A percentile compares a stretch with the other conserved stretches of the same genome.
Conservation (phyloP, 176 grass and related monocot genomes). For the Eremochloa ophiuroides region DNA sequence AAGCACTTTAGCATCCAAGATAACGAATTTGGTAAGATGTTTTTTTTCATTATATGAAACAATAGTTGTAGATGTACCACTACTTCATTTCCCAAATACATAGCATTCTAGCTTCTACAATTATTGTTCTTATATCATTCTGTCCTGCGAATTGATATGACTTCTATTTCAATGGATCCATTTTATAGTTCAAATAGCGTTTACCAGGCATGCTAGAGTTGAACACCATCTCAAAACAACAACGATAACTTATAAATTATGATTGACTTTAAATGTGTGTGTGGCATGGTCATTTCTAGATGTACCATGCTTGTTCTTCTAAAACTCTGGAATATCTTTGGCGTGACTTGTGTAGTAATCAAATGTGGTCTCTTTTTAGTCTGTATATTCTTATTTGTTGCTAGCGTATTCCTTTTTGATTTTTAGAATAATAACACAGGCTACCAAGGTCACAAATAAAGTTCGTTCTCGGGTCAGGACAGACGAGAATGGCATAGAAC, state of each 20-base stretch:
- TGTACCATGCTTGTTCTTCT: background rate
- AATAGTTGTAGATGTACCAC: background rate
- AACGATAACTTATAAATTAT: background rate
- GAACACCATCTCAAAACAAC: background rate
- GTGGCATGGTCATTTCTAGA: background rate
- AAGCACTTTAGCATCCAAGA: slow-evolving; percentile 78
- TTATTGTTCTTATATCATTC: background rate
- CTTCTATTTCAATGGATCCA: background rate
- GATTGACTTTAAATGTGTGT: background rate
- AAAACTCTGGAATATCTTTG: background rate
- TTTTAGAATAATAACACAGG: slow-evolving; percentile 76
- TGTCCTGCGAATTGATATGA: background rate
- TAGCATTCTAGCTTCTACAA: background rate
- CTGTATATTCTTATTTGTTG: slow-evolving; percentile 35
- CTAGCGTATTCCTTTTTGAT: slow-evolving; percentile 54
- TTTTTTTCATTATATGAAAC: slow-evolving; percentile 21
- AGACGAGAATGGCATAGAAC: slow-evolving; percentile 58
- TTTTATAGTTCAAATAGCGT: background rate
- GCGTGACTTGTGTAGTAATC: background rate
- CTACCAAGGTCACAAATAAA: slow-evolving; percentile 94
- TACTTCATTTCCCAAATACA: background rate
- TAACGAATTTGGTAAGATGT: slow-evolving; percentile 81
- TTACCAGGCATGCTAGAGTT: background rate
- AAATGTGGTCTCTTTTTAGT: slow-evolving; percentile 19
- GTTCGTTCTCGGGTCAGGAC: slow-evolving; percentile 71